phyloP scores from a whole-genome alignment of 2,329 filamentous ascomycete genomes.

The Venturia oleaginea region DNA sequence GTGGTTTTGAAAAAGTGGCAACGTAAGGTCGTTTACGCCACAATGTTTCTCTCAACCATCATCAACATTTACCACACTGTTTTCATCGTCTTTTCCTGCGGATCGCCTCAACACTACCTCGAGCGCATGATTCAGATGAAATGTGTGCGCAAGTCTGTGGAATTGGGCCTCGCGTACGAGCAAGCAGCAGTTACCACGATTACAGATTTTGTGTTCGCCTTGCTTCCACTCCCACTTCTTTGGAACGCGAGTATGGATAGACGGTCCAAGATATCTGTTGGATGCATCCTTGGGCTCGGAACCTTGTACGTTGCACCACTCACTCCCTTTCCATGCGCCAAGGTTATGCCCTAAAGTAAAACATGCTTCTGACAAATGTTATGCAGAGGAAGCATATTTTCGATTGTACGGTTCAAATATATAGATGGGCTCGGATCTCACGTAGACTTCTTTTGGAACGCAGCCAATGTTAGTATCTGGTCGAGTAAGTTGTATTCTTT shows the following conservation, averaged over 20 bases:
- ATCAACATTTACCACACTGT: constrained; percentile 25
- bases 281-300: constrained; percentile 32
- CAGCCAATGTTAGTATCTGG: constrained; percentile 4
- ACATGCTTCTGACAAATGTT: background rate
- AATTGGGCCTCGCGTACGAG: constrained; percentile 14
- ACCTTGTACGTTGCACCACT: constrained; percentile 20
- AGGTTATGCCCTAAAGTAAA: constrained; percentile 1
- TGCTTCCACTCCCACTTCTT: constrained; percentile 34
- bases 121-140: constrained; percentile 5
- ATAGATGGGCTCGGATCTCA: constrained; percentile 5
- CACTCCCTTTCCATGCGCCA: background rate
- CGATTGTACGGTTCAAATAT: constrained; percentile 14
- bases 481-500: background rate
- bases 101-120: constrained; percentile 18
- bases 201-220: constrained; percentile 28
- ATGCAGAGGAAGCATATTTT: constrained; percentile 14
- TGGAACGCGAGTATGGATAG: constrained; percentile 33
- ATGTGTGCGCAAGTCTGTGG: constrained; percentile 9
- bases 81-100: constrained; percentile 25
- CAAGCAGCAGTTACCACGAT: constrained; percentile 27
- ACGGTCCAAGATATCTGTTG: constrained; percentile 33
- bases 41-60: constrained; percentile 24
- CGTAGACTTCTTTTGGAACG: constrained; percentile 14
- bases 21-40: constrained; percentile 19
- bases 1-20: constrained; percentile 35